Percentiles rank a stretch among this genome's conserved stretches.
Conservation (phyloP, 441 rosid species). For the Corymbia citriodora region DNA sequence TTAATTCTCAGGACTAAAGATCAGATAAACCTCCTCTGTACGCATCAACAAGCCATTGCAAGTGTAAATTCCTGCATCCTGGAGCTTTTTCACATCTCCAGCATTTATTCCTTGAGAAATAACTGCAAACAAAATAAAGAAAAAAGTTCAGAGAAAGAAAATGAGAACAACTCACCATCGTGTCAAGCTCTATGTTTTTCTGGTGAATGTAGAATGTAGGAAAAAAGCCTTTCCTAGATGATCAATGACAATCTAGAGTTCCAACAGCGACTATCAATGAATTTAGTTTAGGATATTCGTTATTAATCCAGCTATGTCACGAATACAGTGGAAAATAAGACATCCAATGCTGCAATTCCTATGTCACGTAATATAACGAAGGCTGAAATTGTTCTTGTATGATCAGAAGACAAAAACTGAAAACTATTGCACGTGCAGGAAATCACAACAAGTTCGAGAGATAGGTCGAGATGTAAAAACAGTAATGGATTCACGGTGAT, state of each 20-base stretch:
- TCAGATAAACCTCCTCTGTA: constrained; percentile 58
- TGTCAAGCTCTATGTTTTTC: not conserved
- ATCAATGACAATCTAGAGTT: not conserved
- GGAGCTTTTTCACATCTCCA: constrained; percentile 19
- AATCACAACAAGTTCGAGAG: not conserved
- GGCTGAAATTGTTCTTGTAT: not conserved
- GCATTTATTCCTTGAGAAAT: constrained; percentile 81
- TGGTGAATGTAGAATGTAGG: not conserved
- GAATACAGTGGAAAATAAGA: not conserved
- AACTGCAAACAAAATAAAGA: constrained; percentile 31
- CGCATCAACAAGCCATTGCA: constrained; percentile 99
- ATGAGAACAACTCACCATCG: not conserved
- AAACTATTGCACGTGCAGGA: not conserved
- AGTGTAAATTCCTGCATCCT: constrained; percentile 85
- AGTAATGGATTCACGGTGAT: not conserved
- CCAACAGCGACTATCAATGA: not conserved
- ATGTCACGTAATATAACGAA: not conserved
- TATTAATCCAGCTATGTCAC: not conserved
- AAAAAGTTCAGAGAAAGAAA: not conserved
- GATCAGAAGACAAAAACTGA: not conserved
- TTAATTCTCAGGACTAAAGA: not conserved
- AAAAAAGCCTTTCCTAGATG: not conserved
- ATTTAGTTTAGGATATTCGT: not conserved
- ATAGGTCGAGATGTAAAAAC: not conserved
- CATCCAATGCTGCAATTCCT: not conserved